A percentile compares a stretch with the other conserved stretches of the same genome.
Evolutionary conservation across 306 rosid genomes (phyloP).

Genomic region (Abrus pulchellus): DNA sequence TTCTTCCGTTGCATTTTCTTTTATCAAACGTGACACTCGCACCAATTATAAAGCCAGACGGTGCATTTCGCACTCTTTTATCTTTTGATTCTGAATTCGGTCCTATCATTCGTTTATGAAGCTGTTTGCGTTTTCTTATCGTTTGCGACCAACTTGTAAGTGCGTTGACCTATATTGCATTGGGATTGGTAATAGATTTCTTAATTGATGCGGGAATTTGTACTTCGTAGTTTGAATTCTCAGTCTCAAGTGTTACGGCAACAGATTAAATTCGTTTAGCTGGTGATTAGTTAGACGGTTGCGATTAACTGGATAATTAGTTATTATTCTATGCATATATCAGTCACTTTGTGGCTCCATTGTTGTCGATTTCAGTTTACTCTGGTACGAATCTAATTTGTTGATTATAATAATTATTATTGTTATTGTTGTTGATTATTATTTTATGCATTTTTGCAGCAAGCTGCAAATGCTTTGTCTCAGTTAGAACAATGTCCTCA

Average conservation of each 20-base stretch:
- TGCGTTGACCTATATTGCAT: neutral
- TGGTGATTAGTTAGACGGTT: neutral
- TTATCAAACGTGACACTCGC: neutral
- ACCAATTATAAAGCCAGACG: neutral
- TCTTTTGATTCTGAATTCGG: neutral
- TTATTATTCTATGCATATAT: neutral
- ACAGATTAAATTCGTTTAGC: slow-evolving; percentile 1
- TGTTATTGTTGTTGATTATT: neutral
- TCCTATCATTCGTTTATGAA: neutral
- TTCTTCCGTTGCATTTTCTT: neutral
- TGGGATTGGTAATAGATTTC: neutral
- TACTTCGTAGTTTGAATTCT: neutral
- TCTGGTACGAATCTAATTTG: slow-evolving; percentile 1
- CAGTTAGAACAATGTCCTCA: slow-evolving; percentile 72
- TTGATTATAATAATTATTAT: slow-evolving; percentile 1
- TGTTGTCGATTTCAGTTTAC: slow-evolving; percentile 8
- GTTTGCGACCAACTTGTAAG: neutral
- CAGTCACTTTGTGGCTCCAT: neutral
- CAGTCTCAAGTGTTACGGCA: neutral
- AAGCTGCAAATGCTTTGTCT: slow-evolving; percentile 73
- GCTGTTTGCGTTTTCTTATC: neutral
- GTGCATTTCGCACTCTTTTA: neutral
- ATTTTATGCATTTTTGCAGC: slow-evolving; percentile 55
- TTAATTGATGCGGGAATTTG: neutral
- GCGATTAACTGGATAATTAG: neutral